A percentile compares a stretch with the other conserved stretches of the same genome.
Conservation (phyloP, 1,284 basidiomycete genomes). For the Ustilago sp. region DNA sequence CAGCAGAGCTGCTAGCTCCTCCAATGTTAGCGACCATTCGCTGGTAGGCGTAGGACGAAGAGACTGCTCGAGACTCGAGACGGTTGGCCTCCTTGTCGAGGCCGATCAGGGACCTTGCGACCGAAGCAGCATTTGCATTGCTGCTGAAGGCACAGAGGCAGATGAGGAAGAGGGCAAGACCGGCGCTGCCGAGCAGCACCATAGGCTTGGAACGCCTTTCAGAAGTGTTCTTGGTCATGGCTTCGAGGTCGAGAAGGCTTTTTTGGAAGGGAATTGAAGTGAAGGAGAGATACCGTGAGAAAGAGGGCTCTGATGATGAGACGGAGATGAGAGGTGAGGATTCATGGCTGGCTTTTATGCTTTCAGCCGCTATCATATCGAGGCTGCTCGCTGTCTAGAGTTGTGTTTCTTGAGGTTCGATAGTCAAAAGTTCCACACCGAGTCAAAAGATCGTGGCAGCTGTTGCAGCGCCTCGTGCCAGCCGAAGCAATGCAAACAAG, state of each 20-base stretch:
- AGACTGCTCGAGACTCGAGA: conserved; percentile 31
- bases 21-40: conserved; percentile 57
- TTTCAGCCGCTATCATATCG: conserved; percentile 10
- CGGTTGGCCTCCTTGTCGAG: conserved; percentile 12
- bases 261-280: background rate
- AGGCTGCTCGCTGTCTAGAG: background rate
- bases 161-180: conserved; percentile 46
- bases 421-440: no score
- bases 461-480: background rate
- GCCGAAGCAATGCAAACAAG: background rate
- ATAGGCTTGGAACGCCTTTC: conserved; percentile 28
- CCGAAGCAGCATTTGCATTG: conserved; percentile 38
- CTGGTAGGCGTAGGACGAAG: conserved; percentile 40
- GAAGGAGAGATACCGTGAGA: background rate
- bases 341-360: conserved; percentile 30
- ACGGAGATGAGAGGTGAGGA: conserved; percentile 10
- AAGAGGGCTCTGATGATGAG: background rate
- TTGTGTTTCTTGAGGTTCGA: background rate
- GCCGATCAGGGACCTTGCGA: conserved; percentile 37
- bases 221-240: conserved; percentile 18
- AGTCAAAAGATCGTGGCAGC: background rate
- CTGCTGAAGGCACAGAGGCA: conserved; percentile 46
- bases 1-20: conserved; percentile 36
- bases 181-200: conserved; percentile 44
- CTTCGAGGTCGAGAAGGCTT: conserved; percentile 26